Conservation (phyloP, 2,329 filamentous ascomycete genomes). For the Pseudocercospora fijiensis region DNA sequence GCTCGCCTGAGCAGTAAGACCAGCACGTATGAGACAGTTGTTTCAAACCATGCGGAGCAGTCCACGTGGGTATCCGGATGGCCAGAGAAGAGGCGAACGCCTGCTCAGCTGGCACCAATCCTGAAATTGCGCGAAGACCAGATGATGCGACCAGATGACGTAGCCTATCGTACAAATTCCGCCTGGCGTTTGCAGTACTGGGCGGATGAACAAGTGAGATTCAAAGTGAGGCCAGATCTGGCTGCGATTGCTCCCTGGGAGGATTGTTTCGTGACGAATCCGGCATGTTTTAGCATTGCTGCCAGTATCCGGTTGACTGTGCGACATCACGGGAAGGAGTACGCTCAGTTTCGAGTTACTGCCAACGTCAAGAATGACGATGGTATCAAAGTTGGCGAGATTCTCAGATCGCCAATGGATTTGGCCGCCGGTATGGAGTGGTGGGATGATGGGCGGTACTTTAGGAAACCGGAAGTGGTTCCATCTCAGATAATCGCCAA, state of each 20-base stretch:
- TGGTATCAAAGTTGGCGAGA: background rate
- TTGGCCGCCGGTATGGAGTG: background rate
- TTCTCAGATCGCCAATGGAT: background rate
- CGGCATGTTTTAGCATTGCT: background rate
- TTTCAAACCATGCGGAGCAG: background rate
- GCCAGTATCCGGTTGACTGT: background rate
- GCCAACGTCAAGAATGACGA: background rate
- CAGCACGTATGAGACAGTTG: background rate
- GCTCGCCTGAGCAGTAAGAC: background rate
- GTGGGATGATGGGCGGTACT: background rate
- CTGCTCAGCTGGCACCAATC: background rate
- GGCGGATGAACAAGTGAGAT: background rate
- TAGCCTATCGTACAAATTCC: background rate
- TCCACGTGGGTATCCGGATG: background rate
- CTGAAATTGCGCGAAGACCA: background rate
- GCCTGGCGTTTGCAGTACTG: background rate
- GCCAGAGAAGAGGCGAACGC: background rate
- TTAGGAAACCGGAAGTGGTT: background rate
- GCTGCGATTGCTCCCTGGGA: background rate
- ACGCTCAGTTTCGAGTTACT: background rate
- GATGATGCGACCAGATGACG: background rate
- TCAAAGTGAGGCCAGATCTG: background rate
- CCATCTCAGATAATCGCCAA: background rate
- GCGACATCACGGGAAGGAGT: background rate
- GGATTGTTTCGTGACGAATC: background rate